A percentile compares a stretch with the other conserved stretches of the same genome.
Evolutionary conservation across 2,329 filamentous ascomycete genomes (phyloP).

Genomic region (Penicillium sp.): DNA sequence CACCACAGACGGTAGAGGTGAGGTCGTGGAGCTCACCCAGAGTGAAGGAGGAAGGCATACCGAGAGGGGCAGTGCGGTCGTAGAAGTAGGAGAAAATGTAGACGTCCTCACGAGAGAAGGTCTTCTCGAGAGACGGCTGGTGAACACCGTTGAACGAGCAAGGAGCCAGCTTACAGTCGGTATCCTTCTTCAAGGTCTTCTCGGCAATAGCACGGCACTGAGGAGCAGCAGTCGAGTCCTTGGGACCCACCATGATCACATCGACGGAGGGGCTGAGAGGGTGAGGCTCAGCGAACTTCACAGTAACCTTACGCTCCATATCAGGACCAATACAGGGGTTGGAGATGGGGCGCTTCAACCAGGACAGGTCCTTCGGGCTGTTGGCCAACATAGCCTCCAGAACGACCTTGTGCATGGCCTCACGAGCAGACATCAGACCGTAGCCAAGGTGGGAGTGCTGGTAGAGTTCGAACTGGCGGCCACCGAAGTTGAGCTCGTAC

Average conservation of each 20-base stretch:
- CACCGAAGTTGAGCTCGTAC: slow-evolving; percentile 87
- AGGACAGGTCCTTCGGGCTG: slow-evolving; percentile 62
- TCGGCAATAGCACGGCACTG: slow-evolving; percentile 91
- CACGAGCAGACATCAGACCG: slow-evolving; percentile 91
- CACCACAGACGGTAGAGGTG: slow-evolving; percentile 79
- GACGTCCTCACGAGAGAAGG: slow-evolving; percentile 85
- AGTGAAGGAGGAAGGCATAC: slow-evolving; percentile 98
- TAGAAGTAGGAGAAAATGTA: slow-evolving; percentile 99
- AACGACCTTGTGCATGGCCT: slow-evolving; percentile 76
- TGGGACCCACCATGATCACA: slow-evolving; percentile 86
- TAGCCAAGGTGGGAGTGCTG: slow-evolving; percentile 98
- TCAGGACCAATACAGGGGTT: slow-evolving; percentile 88
- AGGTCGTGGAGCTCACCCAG: slow-evolving; percentile 86
- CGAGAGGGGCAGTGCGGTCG: slow-evolving; percentile 88
- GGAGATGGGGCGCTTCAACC: slow-evolving; percentile 69
- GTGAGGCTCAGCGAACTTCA: slow-evolving; percentile 69
- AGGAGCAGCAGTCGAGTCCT: slow-evolving; percentile 66
- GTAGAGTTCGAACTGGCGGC: slow-evolving; percentile 87
- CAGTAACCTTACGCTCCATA: slow-evolving; percentile 70
- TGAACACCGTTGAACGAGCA: slow-evolving; percentile 98
- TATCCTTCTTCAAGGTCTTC: slow-evolving; percentile 86
- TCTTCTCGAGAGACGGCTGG: slow-evolving; percentile 89
- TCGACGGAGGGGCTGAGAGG: slow-evolving; percentile 64
- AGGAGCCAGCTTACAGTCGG: slow-evolving; percentile 77
- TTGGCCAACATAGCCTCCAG: slow-evolving; percentile 69